These are phyloP conservation scores for Chiua virens DNA, from an alignment of 768 basidiomycete genomes.

Conservation along the genomic window DNA sequence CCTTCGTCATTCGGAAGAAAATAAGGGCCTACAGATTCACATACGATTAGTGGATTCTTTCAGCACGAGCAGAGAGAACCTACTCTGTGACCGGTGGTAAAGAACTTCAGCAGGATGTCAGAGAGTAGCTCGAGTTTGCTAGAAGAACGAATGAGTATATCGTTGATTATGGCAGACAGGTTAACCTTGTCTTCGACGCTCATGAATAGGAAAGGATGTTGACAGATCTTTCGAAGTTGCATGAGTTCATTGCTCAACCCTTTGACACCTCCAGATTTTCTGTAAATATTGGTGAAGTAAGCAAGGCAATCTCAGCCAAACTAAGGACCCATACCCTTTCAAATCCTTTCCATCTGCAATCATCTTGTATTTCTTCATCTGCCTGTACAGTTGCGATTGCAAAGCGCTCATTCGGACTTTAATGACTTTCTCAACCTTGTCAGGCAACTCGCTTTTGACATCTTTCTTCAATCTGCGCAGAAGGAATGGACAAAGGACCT, in stretches of 20 bases:
- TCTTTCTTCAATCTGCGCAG: constrained; percentile 93
- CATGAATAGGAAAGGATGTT: constrained; percentile 96
- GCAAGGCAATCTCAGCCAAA: background rate
- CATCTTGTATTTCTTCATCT: constrained; percentile 99
- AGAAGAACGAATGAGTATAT: constrained; percentile 79
- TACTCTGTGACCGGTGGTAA: constrained; percentile 87
- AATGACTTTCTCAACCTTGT: constrained; percentile 98
- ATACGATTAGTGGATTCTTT: background rate
- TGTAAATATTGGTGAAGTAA: constrained; percentile 26
- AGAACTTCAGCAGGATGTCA: constrained; percentile 93
- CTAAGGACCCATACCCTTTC: constrained; percentile 59
- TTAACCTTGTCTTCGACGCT: constrained; percentile 95
- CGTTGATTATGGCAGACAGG: constrained; percentile 76
- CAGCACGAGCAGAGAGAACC: constrained; percentile 11
- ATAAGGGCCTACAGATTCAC: constrained; percentile 74
- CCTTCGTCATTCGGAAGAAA: constrained; percentile 99
- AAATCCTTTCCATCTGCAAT: constrained; percentile 78
- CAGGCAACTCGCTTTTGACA: constrained; percentile 92
- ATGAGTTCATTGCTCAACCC: constrained; percentile 93
- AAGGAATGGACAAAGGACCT: constrained; percentile 94
- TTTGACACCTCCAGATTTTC: constrained; percentile 77
- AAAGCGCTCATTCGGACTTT: constrained; percentile 93
- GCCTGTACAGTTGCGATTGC: constrained; percentile 91
- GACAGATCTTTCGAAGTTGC: constrained; percentile 97
- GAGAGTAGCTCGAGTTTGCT: constrained; percentile 94